phyloP scores from a whole-genome alignment of 257 asterid species.

The Voacanga thouarsii region DNA sequence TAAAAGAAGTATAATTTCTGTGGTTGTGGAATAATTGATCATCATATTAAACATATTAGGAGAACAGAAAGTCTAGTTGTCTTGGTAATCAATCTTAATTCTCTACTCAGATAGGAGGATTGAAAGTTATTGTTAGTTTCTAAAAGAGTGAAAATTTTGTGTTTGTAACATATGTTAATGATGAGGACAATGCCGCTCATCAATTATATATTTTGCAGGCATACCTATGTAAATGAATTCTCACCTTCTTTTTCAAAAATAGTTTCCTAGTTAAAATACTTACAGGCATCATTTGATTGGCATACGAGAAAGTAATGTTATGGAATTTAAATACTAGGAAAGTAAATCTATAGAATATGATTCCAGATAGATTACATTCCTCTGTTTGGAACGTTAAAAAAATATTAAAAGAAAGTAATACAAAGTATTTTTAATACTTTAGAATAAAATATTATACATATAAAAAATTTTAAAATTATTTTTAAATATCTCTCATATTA shows the following conservation, averaged over 20 bases:
- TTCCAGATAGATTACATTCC: no score
- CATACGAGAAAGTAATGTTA: no score
- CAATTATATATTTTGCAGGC: neutral
- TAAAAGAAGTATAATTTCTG: neutral
- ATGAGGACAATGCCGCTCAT: neutral
- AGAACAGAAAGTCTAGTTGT: neutral
- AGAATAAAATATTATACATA: no score
- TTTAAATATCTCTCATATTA: no score
- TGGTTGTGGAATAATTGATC: neutral
- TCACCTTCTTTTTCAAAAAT: neutral
- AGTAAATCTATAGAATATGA: no score
- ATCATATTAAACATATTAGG: neutral
- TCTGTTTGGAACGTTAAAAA: no score
- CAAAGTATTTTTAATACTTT: no score
- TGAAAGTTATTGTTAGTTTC: neutral
- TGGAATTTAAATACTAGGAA: no score
- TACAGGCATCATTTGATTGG: no score
- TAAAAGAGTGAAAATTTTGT: neutral
- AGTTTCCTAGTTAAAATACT: neutral
- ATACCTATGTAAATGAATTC: neutral
- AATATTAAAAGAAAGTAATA: no score
- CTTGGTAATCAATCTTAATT: neutral
- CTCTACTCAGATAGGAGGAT: neutral
- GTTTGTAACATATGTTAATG: neutral
- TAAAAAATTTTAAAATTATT: no score